Conservation (phyloP, 257 asterid genomes). For the Oldenlandia corymbosa region DNA sequence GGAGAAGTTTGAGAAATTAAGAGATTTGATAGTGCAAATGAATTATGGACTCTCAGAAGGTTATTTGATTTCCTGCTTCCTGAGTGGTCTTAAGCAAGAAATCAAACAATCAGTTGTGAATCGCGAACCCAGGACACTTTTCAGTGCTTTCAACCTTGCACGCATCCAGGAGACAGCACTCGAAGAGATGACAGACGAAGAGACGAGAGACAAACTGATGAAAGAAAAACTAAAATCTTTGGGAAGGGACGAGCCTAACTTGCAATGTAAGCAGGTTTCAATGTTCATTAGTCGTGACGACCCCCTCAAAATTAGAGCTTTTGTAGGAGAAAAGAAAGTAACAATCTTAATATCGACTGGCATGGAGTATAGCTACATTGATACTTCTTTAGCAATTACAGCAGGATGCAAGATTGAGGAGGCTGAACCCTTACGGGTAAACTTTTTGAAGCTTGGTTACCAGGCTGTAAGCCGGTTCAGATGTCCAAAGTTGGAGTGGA, state of each 20-base stretch:
- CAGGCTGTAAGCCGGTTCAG: neutral
- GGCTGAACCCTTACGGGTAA: neutral
- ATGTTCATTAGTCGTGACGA: neutral
- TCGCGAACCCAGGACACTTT: neutral
- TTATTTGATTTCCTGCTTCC: neutral
- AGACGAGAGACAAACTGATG: too few relatives aligned
- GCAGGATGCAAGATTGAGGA: neutral
- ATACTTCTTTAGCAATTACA: neutral
- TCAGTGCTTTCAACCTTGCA: neutral
- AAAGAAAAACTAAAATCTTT: neutral
- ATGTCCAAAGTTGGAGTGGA: neutral
- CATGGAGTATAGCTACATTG: neutral
- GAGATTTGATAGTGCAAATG: neutral
- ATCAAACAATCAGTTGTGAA: neutral
- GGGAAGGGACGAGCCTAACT: too few relatives aligned
- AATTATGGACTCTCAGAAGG: neutral
- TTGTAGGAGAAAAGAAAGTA: neutral
- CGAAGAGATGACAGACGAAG: neutral
- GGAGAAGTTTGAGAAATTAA: neutral
- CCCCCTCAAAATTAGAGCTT: neutral
- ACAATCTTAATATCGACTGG: neutral
- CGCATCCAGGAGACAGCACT: neutral
- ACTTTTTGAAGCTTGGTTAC: neutral
- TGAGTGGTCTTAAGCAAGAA: slow-evolving; percentile 1
- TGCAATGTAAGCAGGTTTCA: neutral